These are phyloP conservation scores for Xylariaceae sp. DNA, from an alignment of 2,329 filamentous ascomycete genomes.

Conservation along the genomic window DNA sequence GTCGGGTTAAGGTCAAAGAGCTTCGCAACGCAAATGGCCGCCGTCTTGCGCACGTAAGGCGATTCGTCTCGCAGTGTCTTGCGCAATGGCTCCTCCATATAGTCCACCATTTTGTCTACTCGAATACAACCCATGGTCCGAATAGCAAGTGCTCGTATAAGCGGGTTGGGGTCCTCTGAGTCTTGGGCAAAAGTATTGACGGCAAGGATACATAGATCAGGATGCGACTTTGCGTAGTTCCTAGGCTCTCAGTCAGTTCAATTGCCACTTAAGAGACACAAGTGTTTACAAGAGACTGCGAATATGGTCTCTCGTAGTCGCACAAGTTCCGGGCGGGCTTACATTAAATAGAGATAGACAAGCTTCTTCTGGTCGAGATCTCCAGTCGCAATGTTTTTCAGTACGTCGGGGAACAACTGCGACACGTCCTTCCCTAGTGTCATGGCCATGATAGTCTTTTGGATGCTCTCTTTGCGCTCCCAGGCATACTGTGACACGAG, in stretches of 20 bases:
- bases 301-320: background rate
- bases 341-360: constrained; percentile 98
- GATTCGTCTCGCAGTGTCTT: constrained; percentile 97
- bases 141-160: constrained; percentile 91
- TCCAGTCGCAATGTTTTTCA: constrained; percentile 95
- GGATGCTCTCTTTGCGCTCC: constrained; percentile 97
- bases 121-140: constrained; percentile 98
- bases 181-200: constrained; percentile 99
- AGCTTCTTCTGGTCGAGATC: constrained; percentile 99
- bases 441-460: constrained; percentile 99
- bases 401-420: constrained; percentile 89
- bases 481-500: constrained; percentile 98
- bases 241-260: constrained; percentile 40
- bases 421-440: constrained; percentile 98
- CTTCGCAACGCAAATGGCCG: constrained; percentile 96
- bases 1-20: constrained; percentile 90
- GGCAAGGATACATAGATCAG: constrained; percentile 95
- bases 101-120: constrained; percentile 99
- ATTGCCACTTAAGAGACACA: too few species aligned
- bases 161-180: constrained; percentile 94
- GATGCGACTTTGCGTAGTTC: constrained; percentile 99
- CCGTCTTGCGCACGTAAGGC: constrained; percentile 96
- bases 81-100: constrained; percentile 96
- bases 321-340: constrained; percentile 27
- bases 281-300: too few species aligned